Evolutionary conservation across 108 stramenopile genomes (phyloP), one percentile per base, ranked within the genome.

Genomic region (Epithemia pelagica): DNA sequence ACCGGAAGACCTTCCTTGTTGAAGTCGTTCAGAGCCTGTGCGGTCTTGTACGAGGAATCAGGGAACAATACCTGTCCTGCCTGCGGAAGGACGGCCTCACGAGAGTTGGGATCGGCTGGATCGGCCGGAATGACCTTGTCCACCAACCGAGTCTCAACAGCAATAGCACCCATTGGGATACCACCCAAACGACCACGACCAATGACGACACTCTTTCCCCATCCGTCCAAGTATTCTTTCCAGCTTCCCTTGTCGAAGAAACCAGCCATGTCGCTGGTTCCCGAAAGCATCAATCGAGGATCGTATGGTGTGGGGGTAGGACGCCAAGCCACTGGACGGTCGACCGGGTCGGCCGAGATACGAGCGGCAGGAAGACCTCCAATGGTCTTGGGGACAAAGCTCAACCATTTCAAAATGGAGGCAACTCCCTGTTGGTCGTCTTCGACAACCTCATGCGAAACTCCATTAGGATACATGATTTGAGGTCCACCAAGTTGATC

Each of bases 401-500:
- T 91, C 65, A 98, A 72, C 97, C 97, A 98, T 62, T 91, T 79
- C 61, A 98, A 74, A 59, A 97, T 88, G 32, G 82, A 75, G 25
- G 81, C 82, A 67, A 96, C 85, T 63, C 96, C 96, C 58, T 94
- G 84, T 71, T 96, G 91, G 72, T 98, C 96, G 69, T 97, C 86
- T 1, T 90, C 82, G 10, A 96, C 98, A 68, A 89, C 79, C 57
- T 94, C 82, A 67, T 98, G 98, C 22, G 94, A 72, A 51, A 96
- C 92, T 71, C 98, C 98, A 69, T 98, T 98, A 59, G 98, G 98
- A 76, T 73, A 73, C 98, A 98, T 98, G 74, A 98, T 87, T 77
- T 97, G 95, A 21, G 96, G 97, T 58, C 97, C 97, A 61, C 97
- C 97, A 60, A 98, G 95, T 77, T 97, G 98, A 69, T 98, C 96